Evolutionary conservation across 2,329 filamentous ascomycete genomes (phyloP).

Genomic region (Diaporthe ampelina): DNA sequence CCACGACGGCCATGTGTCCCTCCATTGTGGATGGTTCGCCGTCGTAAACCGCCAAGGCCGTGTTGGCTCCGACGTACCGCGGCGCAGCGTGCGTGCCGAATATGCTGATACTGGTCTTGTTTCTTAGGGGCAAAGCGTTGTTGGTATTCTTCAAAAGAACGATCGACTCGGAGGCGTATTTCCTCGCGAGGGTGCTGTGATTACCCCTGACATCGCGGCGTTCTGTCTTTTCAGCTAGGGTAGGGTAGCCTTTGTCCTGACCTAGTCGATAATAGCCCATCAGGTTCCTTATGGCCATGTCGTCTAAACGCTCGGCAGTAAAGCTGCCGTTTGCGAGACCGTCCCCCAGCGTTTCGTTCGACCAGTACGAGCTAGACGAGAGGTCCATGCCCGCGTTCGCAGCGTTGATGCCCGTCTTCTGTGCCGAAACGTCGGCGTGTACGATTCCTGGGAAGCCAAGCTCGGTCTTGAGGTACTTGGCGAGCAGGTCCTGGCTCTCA

Average conservation of each 20-base stretch:
- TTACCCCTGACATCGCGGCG: slow-evolving; percentile 61
- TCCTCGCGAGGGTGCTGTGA: slow-evolving; percentile 67
- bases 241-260: slow-evolving; percentile 61
- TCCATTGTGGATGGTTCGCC: background rate
- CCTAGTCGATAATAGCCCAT: slow-evolving; percentile 69
- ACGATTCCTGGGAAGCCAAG: too few species aligned
- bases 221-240: slow-evolving; percentile 68
- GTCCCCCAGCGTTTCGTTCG: slow-evolving; percentile 64
- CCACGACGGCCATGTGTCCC: too few species aligned
- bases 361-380: slow-evolving; percentile 70
- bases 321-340: slow-evolving; percentile 74
- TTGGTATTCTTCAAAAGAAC: slow-evolving; percentile 75
- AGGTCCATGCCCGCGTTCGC: slow-evolving; percentile 78
- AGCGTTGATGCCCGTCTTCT: slow-evolving; percentile 72
- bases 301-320: slow-evolving; percentile 65
- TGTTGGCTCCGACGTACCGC: slow-evolving; percentile 18
- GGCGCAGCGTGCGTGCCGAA: slow-evolving; percentile 56
- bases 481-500: too few species aligned
- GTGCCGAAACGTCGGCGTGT: slow-evolving; percentile 55
- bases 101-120: slow-evolving; percentile 69
- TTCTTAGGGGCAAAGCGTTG: slow-evolving; percentile 66
- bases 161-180: slow-evolving; percentile 69
- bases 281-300: slow-evolving; percentile 65
- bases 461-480: too few species aligned
- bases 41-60: background rate